Conservation (phyloP, 2,329 filamentous ascomycete genomes). For the Neonectria coccinea region DNA sequence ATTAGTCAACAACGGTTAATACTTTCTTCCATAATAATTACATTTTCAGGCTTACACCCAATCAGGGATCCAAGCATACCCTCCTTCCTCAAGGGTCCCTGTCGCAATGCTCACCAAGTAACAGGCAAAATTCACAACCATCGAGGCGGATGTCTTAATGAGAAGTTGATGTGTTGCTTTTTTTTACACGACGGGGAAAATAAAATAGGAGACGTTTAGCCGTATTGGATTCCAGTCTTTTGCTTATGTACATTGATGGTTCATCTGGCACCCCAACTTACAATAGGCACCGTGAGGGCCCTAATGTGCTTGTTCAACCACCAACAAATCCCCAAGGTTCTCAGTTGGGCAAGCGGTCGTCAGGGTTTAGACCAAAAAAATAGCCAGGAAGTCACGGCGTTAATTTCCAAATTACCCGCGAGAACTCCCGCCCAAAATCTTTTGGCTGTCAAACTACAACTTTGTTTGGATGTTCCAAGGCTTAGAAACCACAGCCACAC, state of each 20-base stretch:
- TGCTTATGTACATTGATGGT: background rate
- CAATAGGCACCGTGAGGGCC: background rate
- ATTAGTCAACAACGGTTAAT: background rate
- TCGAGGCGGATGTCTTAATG: background rate
- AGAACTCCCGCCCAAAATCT: background rate
- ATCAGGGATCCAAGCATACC: background rate
- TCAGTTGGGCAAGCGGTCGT: background rate
- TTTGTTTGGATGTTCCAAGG: slow-evolving; percentile 32
- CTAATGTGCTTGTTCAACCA: background rate
- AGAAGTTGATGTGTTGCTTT: background rate
- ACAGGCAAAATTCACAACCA: background rate
- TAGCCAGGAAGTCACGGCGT: background rate
- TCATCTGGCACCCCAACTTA: background rate
- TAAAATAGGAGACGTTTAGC: background rate
- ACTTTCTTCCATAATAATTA: background rate
- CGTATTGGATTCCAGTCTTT: background rate
- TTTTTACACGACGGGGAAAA: background rate
- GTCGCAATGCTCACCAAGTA: too few relatives aligned
- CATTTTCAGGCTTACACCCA: too few relatives aligned
- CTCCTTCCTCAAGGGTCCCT: too few relatives aligned
- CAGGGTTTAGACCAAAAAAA: too few relatives aligned
- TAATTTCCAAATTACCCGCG: background rate
- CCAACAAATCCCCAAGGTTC: too few relatives aligned
- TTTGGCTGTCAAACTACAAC: slow-evolving; percentile 15
- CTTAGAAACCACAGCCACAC: slow-evolving; percentile 40